phyloP scores from a whole-genome alignment of 257 asterid genomes.

The Gentiana macrophylla region DNA sequence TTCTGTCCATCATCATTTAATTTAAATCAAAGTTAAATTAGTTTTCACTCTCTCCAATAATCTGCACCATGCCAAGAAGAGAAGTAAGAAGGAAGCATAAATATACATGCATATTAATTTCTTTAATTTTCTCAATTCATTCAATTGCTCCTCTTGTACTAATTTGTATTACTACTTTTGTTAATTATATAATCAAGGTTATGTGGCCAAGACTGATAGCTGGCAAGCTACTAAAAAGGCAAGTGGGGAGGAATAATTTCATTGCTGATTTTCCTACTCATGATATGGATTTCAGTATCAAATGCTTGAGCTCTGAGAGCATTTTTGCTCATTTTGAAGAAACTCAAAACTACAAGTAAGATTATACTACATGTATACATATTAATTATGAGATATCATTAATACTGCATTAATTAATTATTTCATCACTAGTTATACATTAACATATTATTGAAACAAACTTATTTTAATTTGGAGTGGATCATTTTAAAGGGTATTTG shows the following conservation, averaged over 20 bases:
- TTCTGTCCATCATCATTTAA: no score
- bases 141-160: no score
- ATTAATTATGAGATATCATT: not conserved
- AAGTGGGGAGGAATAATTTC: slow-evolving; percentile 40
- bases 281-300: slow-evolving; percentile 19
- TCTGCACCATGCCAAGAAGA: no score
- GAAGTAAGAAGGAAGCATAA: no score
- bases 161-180: no score
- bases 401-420: not conserved
- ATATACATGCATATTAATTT: no score
- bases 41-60: no score
- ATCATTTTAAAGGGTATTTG: slow-evolving; percentile 22
- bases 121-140: no score
- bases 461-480: not conserved
- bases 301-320: slow-evolving; percentile 14
- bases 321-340: slow-evolving; percentile 8
- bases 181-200: slow-evolving; percentile 13
- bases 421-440: no score
- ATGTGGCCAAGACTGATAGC: slow-evolving; percentile 65
- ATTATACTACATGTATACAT: not conserved
- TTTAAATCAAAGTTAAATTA: no score
- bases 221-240: slow-evolving; percentile 33
- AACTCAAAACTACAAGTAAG: slow-evolving; percentile 30
- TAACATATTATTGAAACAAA: not conserved
- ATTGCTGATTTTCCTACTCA: slow-evolving; percentile 38